Evolutionary conservation across 441 rosid genomes (phyloP).

Genomic region (Euphorbia corollata): DNA sequence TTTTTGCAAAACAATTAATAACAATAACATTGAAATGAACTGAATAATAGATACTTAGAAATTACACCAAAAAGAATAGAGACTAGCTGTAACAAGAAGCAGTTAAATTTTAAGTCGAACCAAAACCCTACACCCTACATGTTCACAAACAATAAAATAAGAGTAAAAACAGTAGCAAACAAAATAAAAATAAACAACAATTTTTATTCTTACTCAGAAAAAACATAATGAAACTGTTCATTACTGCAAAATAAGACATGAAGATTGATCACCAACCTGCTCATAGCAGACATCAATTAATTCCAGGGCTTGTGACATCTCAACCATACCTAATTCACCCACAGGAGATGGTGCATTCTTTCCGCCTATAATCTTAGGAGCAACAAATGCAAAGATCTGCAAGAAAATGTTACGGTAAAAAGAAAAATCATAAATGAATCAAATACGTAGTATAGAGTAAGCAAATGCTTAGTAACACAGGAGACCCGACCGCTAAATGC

Average conservation of each 20-base stretch:
- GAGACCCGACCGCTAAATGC: background rate
- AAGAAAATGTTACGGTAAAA: conserved; percentile 16
- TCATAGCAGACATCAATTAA: conserved; percentile 65
- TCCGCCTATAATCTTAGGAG: conserved; percentile 93
- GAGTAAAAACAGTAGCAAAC: background rate
- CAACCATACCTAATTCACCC: conserved; percentile 96
- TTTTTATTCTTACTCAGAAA: background rate
- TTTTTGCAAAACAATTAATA: too few relatives aligned
- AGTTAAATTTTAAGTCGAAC: too few relatives aligned
- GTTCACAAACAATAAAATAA: background rate
- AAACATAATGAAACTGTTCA: background rate
- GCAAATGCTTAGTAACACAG: background rate
- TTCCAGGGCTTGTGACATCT: conserved; percentile 91
- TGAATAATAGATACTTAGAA: too few relatives aligned
- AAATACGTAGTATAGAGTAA: conserved; percentile 1
- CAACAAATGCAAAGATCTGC: conserved; percentile 87
- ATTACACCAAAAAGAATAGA: too few relatives aligned
- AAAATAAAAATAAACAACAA: too few relatives aligned
- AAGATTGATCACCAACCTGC: conserved; percentile 41
- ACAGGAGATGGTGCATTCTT: conserved; percentile 80
- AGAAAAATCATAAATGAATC: background rate
- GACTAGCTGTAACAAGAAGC: background rate
- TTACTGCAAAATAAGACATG: background rate
- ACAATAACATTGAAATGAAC: too few relatives aligned
- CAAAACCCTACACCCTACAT: background rate